Evolutionary conservation across 2,329 filamentous ascomycete species (phyloP).

Genomic region (Fusarium xylarioides): DNA sequence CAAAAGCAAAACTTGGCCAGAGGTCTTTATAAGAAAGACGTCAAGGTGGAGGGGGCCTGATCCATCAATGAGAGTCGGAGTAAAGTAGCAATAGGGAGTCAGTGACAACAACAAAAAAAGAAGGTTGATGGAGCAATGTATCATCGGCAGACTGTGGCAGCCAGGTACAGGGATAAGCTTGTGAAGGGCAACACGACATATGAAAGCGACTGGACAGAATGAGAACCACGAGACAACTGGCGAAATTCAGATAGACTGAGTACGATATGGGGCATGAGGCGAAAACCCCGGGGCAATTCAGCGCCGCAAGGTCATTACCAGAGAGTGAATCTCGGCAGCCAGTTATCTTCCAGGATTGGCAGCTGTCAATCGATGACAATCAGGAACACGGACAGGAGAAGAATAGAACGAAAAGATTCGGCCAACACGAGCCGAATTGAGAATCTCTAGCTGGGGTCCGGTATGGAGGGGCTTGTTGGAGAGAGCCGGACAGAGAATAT

Average conservation of each 20-base stretch:
- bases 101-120: neutral
- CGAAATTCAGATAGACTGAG: slow-evolving; percentile 25
- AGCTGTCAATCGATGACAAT: slow-evolving; percentile 7
- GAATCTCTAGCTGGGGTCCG: slow-evolving; percentile 13
- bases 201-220: slow-evolving; percentile 25
- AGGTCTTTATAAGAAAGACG: slow-evolving; percentile 24
- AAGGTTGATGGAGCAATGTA: slow-evolving; percentile 30
- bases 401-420: slow-evolving; percentile 8
- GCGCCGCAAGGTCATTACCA: slow-evolving; percentile 16
- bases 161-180: slow-evolving; percentile 30
- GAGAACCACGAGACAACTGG: slow-evolving; percentile 13
- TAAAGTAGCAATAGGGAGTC: slow-evolving; percentile 11
- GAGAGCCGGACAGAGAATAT: slow-evolving; percentile 2
- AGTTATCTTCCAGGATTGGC: slow-evolving; percentile 10
- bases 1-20: slow-evolving; percentile 35
- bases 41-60: slow-evolving; percentile 11
- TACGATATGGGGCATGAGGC: slow-evolving; percentile 17
- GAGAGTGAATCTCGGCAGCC: slow-evolving; percentile 5
- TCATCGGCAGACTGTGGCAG: slow-evolving; percentile 8
- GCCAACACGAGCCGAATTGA: slow-evolving; percentile 12
- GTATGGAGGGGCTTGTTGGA: slow-evolving; percentile 14
- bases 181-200: slow-evolving; percentile 32
- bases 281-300: slow-evolving; percentile 16
- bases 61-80: slow-evolving; percentile 3
- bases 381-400: slow-evolving; percentile 10